Percentiles rank a stretch among this genome's conserved stretches.
phyloP scores from a whole-genome alignment of 352 stramenopile species.

The Globisporangium paddicum region DNA sequence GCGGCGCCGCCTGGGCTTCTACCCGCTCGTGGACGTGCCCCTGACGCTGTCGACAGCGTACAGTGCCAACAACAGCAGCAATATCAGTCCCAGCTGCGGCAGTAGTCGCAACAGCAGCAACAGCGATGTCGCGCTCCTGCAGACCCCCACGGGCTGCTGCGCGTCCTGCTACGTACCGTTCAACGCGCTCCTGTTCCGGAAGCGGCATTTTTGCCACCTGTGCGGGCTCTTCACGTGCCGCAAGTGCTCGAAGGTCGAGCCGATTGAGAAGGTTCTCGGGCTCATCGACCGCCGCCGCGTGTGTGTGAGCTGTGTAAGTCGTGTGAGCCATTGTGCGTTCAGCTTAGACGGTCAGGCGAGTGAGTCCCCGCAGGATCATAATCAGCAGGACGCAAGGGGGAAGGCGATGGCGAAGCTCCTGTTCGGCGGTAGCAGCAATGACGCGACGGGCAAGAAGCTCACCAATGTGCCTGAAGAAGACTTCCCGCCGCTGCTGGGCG shows the following conservation, averaged over 20 bases:
- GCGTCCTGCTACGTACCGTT: constrained; percentile 39
- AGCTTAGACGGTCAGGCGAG: constrained; percentile 11
- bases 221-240: constrained; percentile 50
- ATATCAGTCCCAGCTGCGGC: too few relatives aligned
- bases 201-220: constrained; percentile 48
- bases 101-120: background rate
- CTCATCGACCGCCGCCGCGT: constrained; percentile 39
- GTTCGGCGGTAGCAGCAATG: constrained; percentile 17
- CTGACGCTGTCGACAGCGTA: background rate
- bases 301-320: constrained; percentile 39
- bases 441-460: constrained; percentile 9
- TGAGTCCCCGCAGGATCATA: constrained; percentile 15
- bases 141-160: constrained; percentile 27
- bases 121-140: constrained; percentile 8
- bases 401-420: background rate
- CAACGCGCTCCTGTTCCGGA: constrained; percentile 34
- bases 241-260: constrained; percentile 43
- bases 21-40: constrained; percentile 27
- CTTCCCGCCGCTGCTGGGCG: constrained; percentile 12
- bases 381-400: background rate
- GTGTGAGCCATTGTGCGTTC: constrained; percentile 52
- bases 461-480: constrained; percentile 11
- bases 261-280: constrained; percentile 40
- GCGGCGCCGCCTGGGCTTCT: constrained; percentile 47
- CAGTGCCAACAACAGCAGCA: background rate